These are phyloP conservation scores for Tetragonia tetragonoides DNA, from an alignment of 148 eudicot species.

Conservation along the genomic window DNA sequence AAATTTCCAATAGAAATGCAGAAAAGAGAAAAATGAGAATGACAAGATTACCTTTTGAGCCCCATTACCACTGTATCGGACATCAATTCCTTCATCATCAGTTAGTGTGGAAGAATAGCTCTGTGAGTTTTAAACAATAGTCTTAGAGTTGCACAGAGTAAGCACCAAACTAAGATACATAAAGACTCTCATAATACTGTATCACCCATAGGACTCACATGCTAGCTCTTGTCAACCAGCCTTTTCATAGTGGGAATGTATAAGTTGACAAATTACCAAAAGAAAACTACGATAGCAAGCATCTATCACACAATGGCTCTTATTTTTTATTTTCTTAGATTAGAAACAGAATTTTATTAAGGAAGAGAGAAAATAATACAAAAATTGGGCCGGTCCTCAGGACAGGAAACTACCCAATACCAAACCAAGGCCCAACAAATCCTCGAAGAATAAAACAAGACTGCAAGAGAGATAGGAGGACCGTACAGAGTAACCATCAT, in stretches of 20 bases:
- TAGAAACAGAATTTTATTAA: too few species aligned
- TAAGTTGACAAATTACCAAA: not conserved
- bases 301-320: too few species aligned
- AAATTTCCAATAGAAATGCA: not conserved
- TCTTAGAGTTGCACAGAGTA: slow-evolving; percentile 13
- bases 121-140: slow-evolving; percentile 39
- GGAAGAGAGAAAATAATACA: too few species aligned
- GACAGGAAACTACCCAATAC: too few species aligned
- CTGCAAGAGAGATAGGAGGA: slow-evolving; percentile 1
- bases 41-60: slow-evolving; percentile 40
- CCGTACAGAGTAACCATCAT: slow-evolving; percentile 85
- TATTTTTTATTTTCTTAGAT: too few species aligned
- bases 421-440: too few species aligned
- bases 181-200: not conserved
- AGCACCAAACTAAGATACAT: not conserved
- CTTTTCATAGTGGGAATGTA: not conserved
- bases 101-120: slow-evolving; percentile 82
- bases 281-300: not conserved
- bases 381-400: too few species aligned
- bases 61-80: slow-evolving; percentile 38
- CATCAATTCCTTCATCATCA: slow-evolving; percentile 77
- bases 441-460: not conserved
- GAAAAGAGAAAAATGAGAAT: not conserved
- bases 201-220: not conserved
- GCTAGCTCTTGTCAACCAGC: not conserved